A percentile compares a stretch with the other conserved stretches of the same genome.
These are phyloP conservation scores for Ephemerocybe angulata DNA, from an alignment of 768 basidiomycete species.

Conservation along the genomic window DNA sequence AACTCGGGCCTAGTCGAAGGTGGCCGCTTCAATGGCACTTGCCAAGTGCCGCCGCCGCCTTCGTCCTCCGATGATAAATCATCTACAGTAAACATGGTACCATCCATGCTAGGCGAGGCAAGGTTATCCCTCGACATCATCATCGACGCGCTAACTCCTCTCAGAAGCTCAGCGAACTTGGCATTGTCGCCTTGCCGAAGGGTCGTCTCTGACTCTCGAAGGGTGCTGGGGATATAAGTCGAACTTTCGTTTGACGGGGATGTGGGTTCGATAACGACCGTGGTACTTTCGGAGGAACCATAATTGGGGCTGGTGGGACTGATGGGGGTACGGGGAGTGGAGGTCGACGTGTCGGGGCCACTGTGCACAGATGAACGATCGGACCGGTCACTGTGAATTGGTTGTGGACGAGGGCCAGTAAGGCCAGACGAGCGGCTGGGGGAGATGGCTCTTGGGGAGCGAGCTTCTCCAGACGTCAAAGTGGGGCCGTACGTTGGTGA, in stretches of 20 bases:
- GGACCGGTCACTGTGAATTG: slow-evolving; percentile 28
- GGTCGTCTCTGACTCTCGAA: slow-evolving; percentile 18
- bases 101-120: slow-evolving; percentile 7
- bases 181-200: slow-evolving; percentile 21
- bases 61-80: slow-evolving; percentile 38
- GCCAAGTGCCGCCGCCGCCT: slow-evolving; percentile 36
- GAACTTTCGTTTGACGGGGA: slow-evolving; percentile 21
- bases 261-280: slow-evolving; percentile 21
- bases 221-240: slow-evolving; percentile 7
- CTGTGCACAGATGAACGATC: slow-evolving; percentile 35
- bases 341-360: slow-evolving; percentile 40
- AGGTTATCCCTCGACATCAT: slow-evolving; percentile 10
- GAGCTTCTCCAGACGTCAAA: slow-evolving; percentile 34
- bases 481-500: slow-evolving; percentile 36
- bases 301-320: slow-evolving; percentile 45
- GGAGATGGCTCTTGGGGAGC: slow-evolving; percentile 39
- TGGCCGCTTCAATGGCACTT: slow-evolving; percentile 22
- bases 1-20: slow-evolving; percentile 38
- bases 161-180: slow-evolving; percentile 18
- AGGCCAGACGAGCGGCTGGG: slow-evolving; percentile 31
- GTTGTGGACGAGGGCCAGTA: slow-evolving; percentile 30
- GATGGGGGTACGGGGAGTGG: slow-evolving; percentile 59
- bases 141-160: slow-evolving; percentile 6
- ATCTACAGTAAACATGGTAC: slow-evolving; percentile 10
- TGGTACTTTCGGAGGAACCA: slow-evolving; percentile 17